A percentile compares a stretch with the other conserved stretches of the same genome.
phyloP scores from a whole-genome alignment of 208 protist species.

The Trypanosoma platydactyli region DNA sequence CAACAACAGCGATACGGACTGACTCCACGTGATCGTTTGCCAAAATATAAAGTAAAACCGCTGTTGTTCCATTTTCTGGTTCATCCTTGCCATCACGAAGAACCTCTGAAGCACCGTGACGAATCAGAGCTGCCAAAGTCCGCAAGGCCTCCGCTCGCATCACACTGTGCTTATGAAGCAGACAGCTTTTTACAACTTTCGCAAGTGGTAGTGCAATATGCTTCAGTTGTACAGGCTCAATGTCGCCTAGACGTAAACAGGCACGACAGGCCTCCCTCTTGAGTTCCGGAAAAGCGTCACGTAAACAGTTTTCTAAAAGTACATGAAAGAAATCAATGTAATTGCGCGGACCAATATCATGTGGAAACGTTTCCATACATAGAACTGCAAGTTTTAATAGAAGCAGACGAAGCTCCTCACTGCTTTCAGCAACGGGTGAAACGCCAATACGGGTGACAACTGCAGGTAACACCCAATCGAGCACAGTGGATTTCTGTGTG shows the following conservation, averaged over 20 bases:
- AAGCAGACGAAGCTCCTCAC: constrained; percentile 79
- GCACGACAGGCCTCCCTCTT: constrained; percentile 84
- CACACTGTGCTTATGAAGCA: constrained; percentile 86
- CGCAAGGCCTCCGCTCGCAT: constrained; percentile 64
- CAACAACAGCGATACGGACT: constrained; percentile 58
- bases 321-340: constrained; percentile 91
- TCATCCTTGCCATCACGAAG: constrained; percentile 70
- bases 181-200: constrained; percentile 69
- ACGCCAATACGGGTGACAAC: constrained; percentile 83
- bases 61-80: constrained; percentile 53
- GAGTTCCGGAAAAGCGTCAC: constrained; percentile 76
- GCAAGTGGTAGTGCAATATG: constrained; percentile 60
- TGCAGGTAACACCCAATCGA: constrained; percentile 89
- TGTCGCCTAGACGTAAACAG: constrained; percentile 61
- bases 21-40: constrained; percentile 81
- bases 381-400: constrained; percentile 54
- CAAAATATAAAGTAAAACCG: constrained; percentile 65
- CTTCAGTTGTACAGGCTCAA: constrained; percentile 75
- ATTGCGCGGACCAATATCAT: constrained; percentile 83
- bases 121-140: constrained; percentile 63
- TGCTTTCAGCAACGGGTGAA: constrained; percentile 67
- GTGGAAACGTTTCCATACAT: constrained; percentile 84
- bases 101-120: constrained; percentile 69
- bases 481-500: constrained; percentile 46
- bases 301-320: constrained; percentile 82